These are phyloP conservation scores for Mortierella claussenii DNA, from an alignment of 192 early-diverging fungal species.

Conservation along the genomic window DNA sequence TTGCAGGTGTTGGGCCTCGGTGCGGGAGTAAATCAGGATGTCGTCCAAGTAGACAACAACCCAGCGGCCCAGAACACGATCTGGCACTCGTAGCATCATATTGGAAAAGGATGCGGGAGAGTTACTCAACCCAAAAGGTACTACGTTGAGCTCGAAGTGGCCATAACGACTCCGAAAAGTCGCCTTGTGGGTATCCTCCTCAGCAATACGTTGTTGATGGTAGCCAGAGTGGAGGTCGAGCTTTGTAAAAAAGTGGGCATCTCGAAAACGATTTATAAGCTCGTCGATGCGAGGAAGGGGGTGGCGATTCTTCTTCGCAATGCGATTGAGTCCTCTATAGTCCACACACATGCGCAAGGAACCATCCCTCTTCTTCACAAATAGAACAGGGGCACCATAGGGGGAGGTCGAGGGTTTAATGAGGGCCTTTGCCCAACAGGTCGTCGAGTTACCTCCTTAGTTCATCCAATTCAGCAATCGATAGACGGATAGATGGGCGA, in stretches of 20 bases:
- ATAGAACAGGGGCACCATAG: slow-evolving; percentile 45
- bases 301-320: slow-evolving; percentile 41
- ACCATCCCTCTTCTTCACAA: slow-evolving; percentile 61
- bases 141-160: slow-evolving; percentile 62
- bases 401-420: slow-evolving; percentile 52
- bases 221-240: slow-evolving; percentile 58
- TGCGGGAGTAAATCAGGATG: slow-evolving; percentile 51
- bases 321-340: slow-evolving; percentile 61
- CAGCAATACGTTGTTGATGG: slow-evolving; percentile 52
- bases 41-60: slow-evolving; percentile 53
- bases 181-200: slow-evolving; percentile 42
- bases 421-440: slow-evolving; percentile 22
- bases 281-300: slow-evolving; percentile 51
- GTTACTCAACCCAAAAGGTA: slow-evolving; percentile 75
- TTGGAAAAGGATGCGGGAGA: slow-evolving; percentile 65
- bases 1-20: slow-evolving; percentile 35
- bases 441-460: slow-evolving; percentile 27
- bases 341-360: slow-evolving; percentile 19
- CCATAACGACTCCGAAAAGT: slow-evolving; percentile 28
- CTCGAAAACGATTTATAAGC: slow-evolving; percentile 50
- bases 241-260: slow-evolving; percentile 53
- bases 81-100: slow-evolving; percentile 57
- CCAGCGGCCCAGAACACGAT: slow-evolving; percentile 25
- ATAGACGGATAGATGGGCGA: slow-evolving; percentile 19
- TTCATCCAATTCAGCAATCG: slow-evolving; percentile 42